Evolutionary conservation across 2,329 filamentous ascomycete genomes (phyloP).

Genomic region (Fusarium transvaalense): DNA sequence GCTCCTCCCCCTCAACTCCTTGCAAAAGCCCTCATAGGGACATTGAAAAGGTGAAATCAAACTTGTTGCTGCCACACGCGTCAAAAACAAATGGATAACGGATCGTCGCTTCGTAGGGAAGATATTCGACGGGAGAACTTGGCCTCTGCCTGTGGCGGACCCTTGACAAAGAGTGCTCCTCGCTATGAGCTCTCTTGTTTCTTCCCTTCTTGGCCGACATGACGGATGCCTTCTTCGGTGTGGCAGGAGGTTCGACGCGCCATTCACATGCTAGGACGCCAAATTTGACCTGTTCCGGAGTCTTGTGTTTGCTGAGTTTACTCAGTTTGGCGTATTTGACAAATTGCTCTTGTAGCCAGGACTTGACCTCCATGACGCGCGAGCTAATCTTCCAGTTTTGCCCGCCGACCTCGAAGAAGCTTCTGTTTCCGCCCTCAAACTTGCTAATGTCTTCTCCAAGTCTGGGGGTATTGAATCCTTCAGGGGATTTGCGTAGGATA

Average conservation of each 20-base stretch:
- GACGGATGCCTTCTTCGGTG: constrained; percentile 15
- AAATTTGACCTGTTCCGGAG: constrained; percentile 56
- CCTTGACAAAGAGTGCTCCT: constrained; percentile 41
- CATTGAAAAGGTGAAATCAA: constrained; percentile 47
- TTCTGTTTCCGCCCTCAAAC: constrained; percentile 43
- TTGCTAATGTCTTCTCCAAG: constrained; percentile 23
- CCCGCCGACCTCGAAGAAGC: constrained; percentile 53
- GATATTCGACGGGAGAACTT: not conserved
- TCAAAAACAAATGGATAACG: constrained; percentile 46
- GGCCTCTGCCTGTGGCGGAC: constrained; percentile 26
- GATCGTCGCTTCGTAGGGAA: constrained; percentile 12
- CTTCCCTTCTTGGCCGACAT: constrained; percentile 45
- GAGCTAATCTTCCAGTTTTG: constrained; percentile 54
- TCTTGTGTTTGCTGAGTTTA: constrained; percentile 49
- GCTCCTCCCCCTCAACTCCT: constrained; percentile 22
- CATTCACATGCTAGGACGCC: constrained; percentile 59
- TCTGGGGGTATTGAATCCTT: not conserved
- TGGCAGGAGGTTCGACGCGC: constrained; percentile 45
- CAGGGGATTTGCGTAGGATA: constrained; percentile 50
- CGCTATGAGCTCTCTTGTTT: constrained; percentile 47
- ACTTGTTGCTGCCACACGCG: constrained; percentile 32
- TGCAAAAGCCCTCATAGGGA: constrained; percentile 16
- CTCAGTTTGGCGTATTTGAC: constrained; percentile 54
- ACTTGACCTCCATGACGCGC: constrained; percentile 52
- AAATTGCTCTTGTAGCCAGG: constrained; percentile 57